These are phyloP conservation scores for Danielia oregonensis DNA, from an alignment of 805 yeast genomes.

Conservation along the genomic window DNA sequence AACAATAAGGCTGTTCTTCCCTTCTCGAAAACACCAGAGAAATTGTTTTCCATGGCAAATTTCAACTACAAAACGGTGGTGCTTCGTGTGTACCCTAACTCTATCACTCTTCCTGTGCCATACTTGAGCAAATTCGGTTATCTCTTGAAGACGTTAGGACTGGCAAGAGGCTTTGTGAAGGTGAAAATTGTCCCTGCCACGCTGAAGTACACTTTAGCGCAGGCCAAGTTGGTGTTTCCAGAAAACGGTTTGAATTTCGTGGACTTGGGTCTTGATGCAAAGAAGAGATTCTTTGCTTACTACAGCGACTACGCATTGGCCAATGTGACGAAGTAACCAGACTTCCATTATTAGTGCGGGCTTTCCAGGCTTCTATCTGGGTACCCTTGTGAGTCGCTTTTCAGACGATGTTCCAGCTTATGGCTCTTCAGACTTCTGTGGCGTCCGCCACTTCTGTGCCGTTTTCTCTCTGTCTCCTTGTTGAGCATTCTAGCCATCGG, in stretches of 20 bases:
- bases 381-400: too few species aligned
- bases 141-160: slow-evolving; percentile 20
- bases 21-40: slow-evolving; percentile 26
- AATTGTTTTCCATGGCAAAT: slow-evolving; percentile 11
- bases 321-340: slow-evolving; percentile 1
- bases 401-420: too few species aligned
- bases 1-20: slow-evolving; percentile 77
- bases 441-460: too few species aligned
- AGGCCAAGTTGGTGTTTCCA: slow-evolving; percentile 26
- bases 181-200: slow-evolving; percentile 25
- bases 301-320: slow-evolving; percentile 8
- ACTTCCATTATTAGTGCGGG: background rate
- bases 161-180: slow-evolving; percentile 21
- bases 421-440: too few species aligned
- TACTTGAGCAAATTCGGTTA: slow-evolving; percentile 18
- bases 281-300: slow-evolving; percentile 24
- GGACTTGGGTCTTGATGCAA: slow-evolving; percentile 27
- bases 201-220: slow-evolving; percentile 12
- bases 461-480: too few species aligned
- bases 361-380: too few species aligned
- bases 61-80: slow-evolving; percentile 34
- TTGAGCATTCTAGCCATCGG: slow-evolving; percentile 37
- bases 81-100: slow-evolving; percentile 35
- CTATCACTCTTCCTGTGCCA: slow-evolving; percentile 37
- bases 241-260: slow-evolving; percentile 31